Base-by-base conservation (phyloP, 441 rosid genomes). In the Raphanus hybrid region DNA sequence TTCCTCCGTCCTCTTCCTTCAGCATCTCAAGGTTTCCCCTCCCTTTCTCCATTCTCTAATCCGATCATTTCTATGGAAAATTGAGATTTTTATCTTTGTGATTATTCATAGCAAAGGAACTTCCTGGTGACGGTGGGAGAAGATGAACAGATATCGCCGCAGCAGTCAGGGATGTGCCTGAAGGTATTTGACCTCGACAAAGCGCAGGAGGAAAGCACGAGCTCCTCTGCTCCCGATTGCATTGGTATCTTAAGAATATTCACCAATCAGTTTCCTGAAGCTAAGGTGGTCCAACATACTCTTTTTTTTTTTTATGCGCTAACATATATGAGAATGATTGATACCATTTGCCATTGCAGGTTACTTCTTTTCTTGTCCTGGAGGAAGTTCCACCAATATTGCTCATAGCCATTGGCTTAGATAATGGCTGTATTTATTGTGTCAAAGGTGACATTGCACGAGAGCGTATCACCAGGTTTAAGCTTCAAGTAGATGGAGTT, bases 371-470 rank as follows among this genome's bases (percentile, higher is more conserved):
- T 84, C 75, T 96, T 69, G 99, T 96, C 23, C 82, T 96, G 6
- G 98, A 96, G 90, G 99, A 96, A 84, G 96, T 89, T 80, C 99
- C 99, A 1, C 98, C 99, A 0, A 89, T 96, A 79, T 83, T 96
- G 35, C 91, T 96, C 18, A 88, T 96, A 37, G 98, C 97, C 48
- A 88, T 93, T 80, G 99, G 99, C 3, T 81, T 96, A 80, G 97
- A 89, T 75, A 93, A 88, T 78, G 93, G 98, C 23, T 87, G 85
- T 67, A 83, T 92, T 82, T 96, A 96, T 76, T 89, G 97, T 82
- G 92, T 96, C 81, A 93, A 96, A 84, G 99, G 99, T 37, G 99
- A 93, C 67, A 93, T 96, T 74, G 99, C 97, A 2, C 84, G 97
- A 71, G 99, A 95, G 78, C 92, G 99, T 62, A 95, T 95, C 68